A percentile compares a stretch with the other conserved stretches of the same genome.
Evolutionary conservation across 2,329 filamentous ascomycete species (phyloP).

Genomic region (Scorias spongiosa): DNA sequence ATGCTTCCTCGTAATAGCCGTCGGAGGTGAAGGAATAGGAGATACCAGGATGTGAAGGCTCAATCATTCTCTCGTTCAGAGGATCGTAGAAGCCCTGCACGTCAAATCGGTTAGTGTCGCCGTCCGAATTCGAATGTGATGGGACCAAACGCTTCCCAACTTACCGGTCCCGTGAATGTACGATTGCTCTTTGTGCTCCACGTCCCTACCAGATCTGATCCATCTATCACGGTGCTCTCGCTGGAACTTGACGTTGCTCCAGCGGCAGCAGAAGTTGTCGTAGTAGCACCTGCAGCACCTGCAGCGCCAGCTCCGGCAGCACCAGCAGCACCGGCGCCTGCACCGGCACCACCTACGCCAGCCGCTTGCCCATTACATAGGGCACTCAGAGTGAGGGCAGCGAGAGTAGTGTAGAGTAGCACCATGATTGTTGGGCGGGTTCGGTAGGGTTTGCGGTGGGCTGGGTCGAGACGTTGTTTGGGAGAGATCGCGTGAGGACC

Average conservation of each 20-base stretch:
- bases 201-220: constrained; percentile 44
- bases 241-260: background rate
- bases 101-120: constrained; percentile 1
- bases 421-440: constrained; percentile 1
- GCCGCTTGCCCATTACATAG: constrained; percentile 7
- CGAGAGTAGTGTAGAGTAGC: constrained; percentile 16
- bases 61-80: constrained; percentile 47
- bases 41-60: constrained; percentile 51
- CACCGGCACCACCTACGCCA: constrained; percentile 1
- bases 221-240: constrained; percentile 1
- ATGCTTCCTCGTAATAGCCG: constrained; percentile 53
- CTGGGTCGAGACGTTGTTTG: too few species aligned
- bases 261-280: background rate
- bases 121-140: background rate
- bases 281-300: constrained; percentile 1
- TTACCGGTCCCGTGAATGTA: constrained; percentile 54
- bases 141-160: constrained; percentile 9
- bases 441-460: background rate
- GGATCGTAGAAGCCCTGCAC: constrained; percentile 54
- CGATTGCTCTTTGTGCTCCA: constrained; percentile 58
- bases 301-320: background rate
- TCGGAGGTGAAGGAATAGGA: constrained; percentile 59
- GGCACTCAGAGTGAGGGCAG: constrained; percentile 10
- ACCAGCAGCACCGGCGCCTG: background rate
- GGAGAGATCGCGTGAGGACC: too few species aligned